Evolutionary conservation across 1,284 basidiomycete genomes (phyloP), one percentile per base, ranked within the genome.

Genomic region (Schizophyllum commune): DNA sequence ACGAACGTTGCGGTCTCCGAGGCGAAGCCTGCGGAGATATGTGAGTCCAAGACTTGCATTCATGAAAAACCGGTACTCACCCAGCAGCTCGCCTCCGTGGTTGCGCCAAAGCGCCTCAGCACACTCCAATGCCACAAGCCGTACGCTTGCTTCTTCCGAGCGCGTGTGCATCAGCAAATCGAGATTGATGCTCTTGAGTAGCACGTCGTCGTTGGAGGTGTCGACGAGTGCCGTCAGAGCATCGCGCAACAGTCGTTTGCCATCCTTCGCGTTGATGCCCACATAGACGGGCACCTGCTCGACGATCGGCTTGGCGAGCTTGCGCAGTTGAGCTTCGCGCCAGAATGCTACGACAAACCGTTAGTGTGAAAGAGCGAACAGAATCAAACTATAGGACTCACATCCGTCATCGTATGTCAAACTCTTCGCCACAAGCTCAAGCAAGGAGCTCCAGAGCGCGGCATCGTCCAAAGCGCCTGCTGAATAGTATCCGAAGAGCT

Each of bases 121-220:
- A 60, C 87, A 88, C 17, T 77, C 72, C 55, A 98, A 75, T 0
- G 94, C 91, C 56, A 84, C 82, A 9, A 93, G 71, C 11, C 92
- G 84, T 20, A 86, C 73, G 27, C 79, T 75, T 1, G 82, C 73
- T 61, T 91, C 85, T 60, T 96, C 93, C 1, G 90, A 88, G 8
- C 95, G 88, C 0, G 92, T 94, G 62, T 91, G 84, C 84, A 94
- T 89, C 60, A 98, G 82, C n/a, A 98, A 74, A 53, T 86, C 81
- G 32, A 90, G 78, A 77, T 98, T 97, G 72, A 96, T 77, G 8
- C 79, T 72, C 71, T 97, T 96, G 64, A 96, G 81, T 22, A 90
- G 75, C 2, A 80, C 67, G 73, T 89, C 78, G 76, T 91, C 78
- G 68, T 80, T 73, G 9, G 82, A 77, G 52, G 79, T 75, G 0